phyloP scores from a whole-genome alignment of 306 rosid genomes.

The Aeschynomene evenia region DNA sequence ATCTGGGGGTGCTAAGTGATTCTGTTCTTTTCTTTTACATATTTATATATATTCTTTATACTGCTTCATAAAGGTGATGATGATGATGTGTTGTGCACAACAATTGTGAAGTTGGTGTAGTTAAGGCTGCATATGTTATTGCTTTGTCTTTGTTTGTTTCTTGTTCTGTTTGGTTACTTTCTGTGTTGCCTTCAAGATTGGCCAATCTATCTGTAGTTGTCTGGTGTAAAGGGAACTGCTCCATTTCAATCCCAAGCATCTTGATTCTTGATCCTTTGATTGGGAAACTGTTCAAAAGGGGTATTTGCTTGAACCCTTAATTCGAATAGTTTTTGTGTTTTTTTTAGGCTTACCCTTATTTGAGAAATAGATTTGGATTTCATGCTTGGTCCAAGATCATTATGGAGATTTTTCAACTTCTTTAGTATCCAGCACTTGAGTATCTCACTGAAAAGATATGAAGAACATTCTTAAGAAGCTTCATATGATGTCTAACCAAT shows the following conservation, averaged over 20 bases:
- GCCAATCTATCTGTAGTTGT: conserved; percentile 17
- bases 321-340: conserved; percentile 34
- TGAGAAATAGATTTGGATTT: conserved; percentile 44
- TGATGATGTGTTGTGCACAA: conserved; percentile 21
- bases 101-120: conserved; percentile 38
- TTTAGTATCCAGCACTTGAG: conserved; percentile 42
- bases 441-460: conserved; percentile 53
- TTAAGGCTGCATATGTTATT: conserved; percentile 23
- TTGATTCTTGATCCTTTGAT: conserved; percentile 37
- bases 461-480: conserved; percentile 94
- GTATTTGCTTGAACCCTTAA: conserved; percentile 36
- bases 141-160: neutral
- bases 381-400: conserved; percentile 64
- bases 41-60: neutral
- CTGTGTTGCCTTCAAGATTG: conserved; percentile 28
- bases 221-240: conserved; percentile 30
- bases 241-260: conserved; percentile 46
- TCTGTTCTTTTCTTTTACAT: conserved; percentile 28
- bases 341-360: conserved; percentile 34
- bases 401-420: conserved; percentile 60
- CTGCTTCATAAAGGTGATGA: conserved; percentile 37
- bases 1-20: conserved; percentile 32
- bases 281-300: conserved; percentile 39
- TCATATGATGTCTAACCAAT: conserved; percentile 65
- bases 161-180: conserved; percentile 15